Base-by-base conservation (phyloP, 441 rosid species). In the Rhodomyrtus psidioides region DNA sequence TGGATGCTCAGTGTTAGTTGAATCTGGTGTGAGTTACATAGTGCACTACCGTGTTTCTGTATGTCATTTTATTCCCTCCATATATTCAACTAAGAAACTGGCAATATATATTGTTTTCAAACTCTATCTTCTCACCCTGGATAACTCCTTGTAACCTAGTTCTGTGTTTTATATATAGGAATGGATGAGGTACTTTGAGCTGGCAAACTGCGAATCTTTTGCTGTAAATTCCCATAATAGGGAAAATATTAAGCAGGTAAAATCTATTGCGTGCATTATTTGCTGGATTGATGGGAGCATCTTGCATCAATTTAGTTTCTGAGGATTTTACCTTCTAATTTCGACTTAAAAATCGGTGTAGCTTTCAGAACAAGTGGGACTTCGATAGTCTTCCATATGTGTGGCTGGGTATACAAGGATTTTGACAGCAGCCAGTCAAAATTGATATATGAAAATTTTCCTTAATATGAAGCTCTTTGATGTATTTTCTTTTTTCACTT, bases 191-290 rank as follows among this genome's bases (percentile, higher is more conserved):
- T 91, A 92, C 89, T 93, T 92, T 85, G 90, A 91, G 55, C 91
- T 79, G 74, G 90, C 88, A 81, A 92, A 91, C 62, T 88, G 90
- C 85, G 84, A 90, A 82, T 91, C 91, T 58, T 91, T 83, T 84
- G 93, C 91, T 34, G 92, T 96, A 49, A 94, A 96, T 90, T 91
- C 99, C 85, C 99, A 95, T 88, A 94, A 93, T 83, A 91, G 90
- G 86, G 94, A 92, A 28, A 93, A 81, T 89, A 93, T 95, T 59
- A 94, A 93, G 86, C 83, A 92, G 94, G 99, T 93, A 88, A 87
- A 53, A 19, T 27, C 46, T 57, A 27, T 39, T 55, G 42, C 56
- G 24, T 0, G 19, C 30, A 9, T 55, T 62, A 49, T 27, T 49
- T 62, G 4, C 15, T 34, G 49, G 79, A 70, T 70, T 70, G 49